Base-by-base conservation (phyloP, 129 eudicot species). In the Flaveria robusta region DNA sequence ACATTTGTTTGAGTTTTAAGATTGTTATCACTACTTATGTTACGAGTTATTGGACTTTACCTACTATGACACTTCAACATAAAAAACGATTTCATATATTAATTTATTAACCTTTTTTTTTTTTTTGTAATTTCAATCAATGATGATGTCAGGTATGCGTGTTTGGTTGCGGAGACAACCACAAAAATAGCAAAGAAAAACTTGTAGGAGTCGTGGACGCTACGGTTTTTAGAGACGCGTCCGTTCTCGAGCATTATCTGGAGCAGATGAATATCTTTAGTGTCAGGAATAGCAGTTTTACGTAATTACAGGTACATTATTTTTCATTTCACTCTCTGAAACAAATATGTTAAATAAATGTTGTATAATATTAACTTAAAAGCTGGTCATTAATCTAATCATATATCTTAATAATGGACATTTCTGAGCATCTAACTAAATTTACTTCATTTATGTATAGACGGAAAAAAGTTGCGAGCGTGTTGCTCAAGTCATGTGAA, bases 271-370 rank as follows among this genome's bases (percentile, higher is more conserved):
- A 78, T 95, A 91, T 70, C 94, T 95, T 56, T 95, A 95, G 91
- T 95, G 16, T 95, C 99, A 0, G 99, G 99, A 16, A 95, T 95
- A 23, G 99, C 97, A 9, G 99, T 95, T 15, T 82, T 87, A 63
- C 87, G 72, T 77, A 78, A 74, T 64, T 89, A 82, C 93, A 93
- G 98, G 98, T 90, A 29, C 15, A 2, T n/a, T 11, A 3, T 22
- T 23, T 58, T 42, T 1, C 12, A 6, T 42, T 42, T 42, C 11
- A 42, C 46, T 42, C 46, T 5, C 34, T 29, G 7, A 42, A 10
- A 11, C 9, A 43, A 43, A 43, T 43, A 11, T 1, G 49, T 43
- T 43, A 43, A 43, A 4, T 34, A 7, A 7, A 29, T 29, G 34
- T 29, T 4, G 34, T 34, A 34, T 34, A 5, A 14, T 5, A 26